Evolutionary conservation across 2,329 filamentous ascomycete genomes (phyloP), one percentile per base, ranked within the genome.

Genomic region (Colletotrichum tabaci): DNA sequence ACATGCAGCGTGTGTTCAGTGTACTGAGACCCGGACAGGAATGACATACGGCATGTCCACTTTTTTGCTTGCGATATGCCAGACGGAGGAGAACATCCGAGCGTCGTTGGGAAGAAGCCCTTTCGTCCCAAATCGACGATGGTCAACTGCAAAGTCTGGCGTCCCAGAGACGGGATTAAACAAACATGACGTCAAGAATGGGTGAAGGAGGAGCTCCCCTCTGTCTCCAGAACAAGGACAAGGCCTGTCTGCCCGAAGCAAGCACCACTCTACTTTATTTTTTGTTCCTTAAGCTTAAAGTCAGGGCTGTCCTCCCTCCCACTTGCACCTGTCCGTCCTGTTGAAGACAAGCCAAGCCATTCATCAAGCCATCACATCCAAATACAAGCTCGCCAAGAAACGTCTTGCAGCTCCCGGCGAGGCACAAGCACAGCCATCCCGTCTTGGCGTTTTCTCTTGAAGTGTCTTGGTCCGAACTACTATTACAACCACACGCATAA

Each of bases 391-490:
- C 46, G 68, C 68, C 68, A 64, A 71, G 68, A 38, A 12, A 40
- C 44, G 23, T 58, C 58, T 62, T 53, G 68, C 68, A 44, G 65
- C 58, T 50, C 46, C 50, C 46, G 40, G 50, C 56, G 57, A 60
- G 68, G 68, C 44, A 71, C 57, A 68, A 68, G 68, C 68, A 53
- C 52, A 67, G 65, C 68, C 68, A 68, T 63, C 52, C 68, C 68
- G 68, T 47, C 68, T 71, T 71, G 68, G 68, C 68, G 57, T 58
- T 38, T 2, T 68, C 68, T 68, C 67, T 2, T 3, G 2, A 52
- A n/a, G 21, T 26, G 40, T 49, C 68, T 68, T 56, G 46, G 58
- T 61, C 35, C 38, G 16, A 26, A 26, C 26, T 26, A 26, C 26
- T 4, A 26, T 26, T 26, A 26, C 26, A 26, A 61, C 56, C 18